Evolutionary conservation across 768 basidiomycete genomes (phyloP), one percentile per base, ranked within the genome.

Genomic region (Basidioascus undulatus): DNA sequence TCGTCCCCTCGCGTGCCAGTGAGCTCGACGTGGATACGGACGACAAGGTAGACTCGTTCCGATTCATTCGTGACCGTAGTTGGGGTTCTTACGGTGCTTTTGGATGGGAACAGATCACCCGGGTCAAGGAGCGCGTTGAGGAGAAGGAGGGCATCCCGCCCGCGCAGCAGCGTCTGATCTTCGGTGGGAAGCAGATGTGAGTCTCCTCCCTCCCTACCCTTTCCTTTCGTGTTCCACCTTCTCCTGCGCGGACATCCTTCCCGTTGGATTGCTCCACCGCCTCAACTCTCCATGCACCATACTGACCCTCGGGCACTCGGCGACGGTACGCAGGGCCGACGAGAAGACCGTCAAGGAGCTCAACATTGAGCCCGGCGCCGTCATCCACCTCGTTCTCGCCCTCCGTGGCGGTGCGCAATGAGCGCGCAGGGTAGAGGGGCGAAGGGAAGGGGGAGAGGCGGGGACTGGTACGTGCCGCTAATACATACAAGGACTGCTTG

Each of bases 91-190:
- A 23, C 7, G 28, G 13, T 26, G 20, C n/a, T 20, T 15, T n/a
- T n/a, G n/a, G n/a, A 2, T 2, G 5, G 13, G 12, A 3, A 15
- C 55, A 96, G 89, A 81, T 92, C 53, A 65, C 72, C 35, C 72
- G 80, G 50, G 84, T 96, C 61, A 96, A 96, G 65, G 86, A 89
- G 68, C 80, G 81, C 58, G 83, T 94, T 8, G 89, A 96, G 59
- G 87, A 94, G 64, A 87, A 94, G 62, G 86, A 84, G 6, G 89
- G 89, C 48, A 89, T 96, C 32, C 89, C 89, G 19, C 89, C 89
- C 45, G 80, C 67, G 32, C 89, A 96, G 59, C 89, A 96, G 59
- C 72, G 89, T 43, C 60, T 96, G 53, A 96, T 96, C 57, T 92
- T 76, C 57, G 61, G 70, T 53, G 89, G 89, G 26, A 72, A 86